Conservation (phyloP, 257 asterid genomes). For the Solanum virginianum region DNA sequence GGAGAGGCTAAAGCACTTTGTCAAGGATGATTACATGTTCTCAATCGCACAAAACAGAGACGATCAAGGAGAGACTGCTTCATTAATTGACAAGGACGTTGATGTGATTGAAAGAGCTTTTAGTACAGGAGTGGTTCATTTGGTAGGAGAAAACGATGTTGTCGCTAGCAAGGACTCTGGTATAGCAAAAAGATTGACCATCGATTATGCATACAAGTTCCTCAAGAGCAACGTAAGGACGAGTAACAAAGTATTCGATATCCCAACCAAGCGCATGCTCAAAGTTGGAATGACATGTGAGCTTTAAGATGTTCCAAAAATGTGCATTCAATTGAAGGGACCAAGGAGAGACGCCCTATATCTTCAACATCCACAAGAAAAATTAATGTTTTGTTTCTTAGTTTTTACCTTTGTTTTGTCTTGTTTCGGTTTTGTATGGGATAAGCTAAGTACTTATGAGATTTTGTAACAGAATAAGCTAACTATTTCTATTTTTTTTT, state of each 20-base stretch:
- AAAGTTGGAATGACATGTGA: constrained; percentile 58
- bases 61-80: background rate
- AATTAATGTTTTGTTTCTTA: background rate
- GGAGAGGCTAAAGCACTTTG: constrained; percentile 27
- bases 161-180: constrained; percentile 28
- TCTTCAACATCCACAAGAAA: background rate
- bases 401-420: background rate
- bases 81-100: constrained; percentile 6
- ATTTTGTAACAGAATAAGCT: background rate
- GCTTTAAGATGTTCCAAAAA: background rate
- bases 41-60: background rate
- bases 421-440: background rate
- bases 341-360: background rate
- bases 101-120: constrained; percentile 23
- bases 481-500: background rate
- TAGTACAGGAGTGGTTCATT: constrained; percentile 32
- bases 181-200: constrained; percentile 21
- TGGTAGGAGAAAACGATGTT: constrained; percentile 57
- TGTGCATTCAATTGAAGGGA: background rate
- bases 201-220: constrained; percentile 41
- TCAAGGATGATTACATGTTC: constrained; percentile 10
- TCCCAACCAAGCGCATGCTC: constrained; percentile 51
- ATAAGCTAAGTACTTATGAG: background rate
- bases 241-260: constrained; percentile 28
- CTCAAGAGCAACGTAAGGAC: constrained; percentile 42